Evolutionary conservation across 345 rosid genomes (phyloP).

Genomic region (Abelmoschus esculentus): DNA sequence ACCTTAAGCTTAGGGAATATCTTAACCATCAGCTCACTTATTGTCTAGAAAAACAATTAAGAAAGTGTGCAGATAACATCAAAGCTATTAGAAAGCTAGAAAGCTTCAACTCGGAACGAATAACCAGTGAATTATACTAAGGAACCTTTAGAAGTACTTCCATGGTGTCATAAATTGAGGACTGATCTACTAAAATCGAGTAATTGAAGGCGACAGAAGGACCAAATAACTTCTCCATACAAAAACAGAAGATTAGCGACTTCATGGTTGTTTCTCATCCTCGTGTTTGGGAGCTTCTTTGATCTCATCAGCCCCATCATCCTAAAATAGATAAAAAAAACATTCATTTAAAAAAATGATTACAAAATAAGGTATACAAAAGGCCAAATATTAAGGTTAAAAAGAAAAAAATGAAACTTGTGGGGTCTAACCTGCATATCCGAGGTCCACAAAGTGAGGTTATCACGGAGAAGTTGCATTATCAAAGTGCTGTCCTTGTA

Average conservation of each 20-base stretch:
- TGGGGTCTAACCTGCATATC: constrained; percentile 26
- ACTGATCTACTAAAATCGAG: constrained; percentile 8
- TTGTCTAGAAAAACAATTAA: constrained; percentile 16
- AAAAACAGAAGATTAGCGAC: constrained; percentile 18
- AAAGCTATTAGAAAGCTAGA: constrained; percentile 13
- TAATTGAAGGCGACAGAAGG: not conserved
- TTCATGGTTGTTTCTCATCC: constrained; percentile 33
- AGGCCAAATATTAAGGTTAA: not conserved
- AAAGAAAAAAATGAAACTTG: not conserved
- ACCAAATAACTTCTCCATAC: constrained; percentile 26
- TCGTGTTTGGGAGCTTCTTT: constrained; percentile 37
- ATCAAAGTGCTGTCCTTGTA: constrained; percentile 71
- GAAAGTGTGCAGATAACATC: constrained; percentile 10
- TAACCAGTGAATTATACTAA: constrained; percentile 8
- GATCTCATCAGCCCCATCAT: constrained; percentile 44
- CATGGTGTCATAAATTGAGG: constrained; percentile 12
- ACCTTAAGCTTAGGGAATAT: constrained; percentile 7
- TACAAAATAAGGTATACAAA: constrained; percentile 5
- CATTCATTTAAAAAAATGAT: not conserved
- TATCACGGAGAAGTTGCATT: constrained; percentile 55
- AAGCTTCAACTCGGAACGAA: constrained; percentile 9
- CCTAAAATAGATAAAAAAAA: constrained; percentile 20
- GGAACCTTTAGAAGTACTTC: constrained; percentile 11
- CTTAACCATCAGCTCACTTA: constrained; percentile 18
- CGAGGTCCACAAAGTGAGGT: constrained; percentile 57